Conservation (phyloP, 768 basidiomycete species). For the Lactifluus subvellereus region DNA sequence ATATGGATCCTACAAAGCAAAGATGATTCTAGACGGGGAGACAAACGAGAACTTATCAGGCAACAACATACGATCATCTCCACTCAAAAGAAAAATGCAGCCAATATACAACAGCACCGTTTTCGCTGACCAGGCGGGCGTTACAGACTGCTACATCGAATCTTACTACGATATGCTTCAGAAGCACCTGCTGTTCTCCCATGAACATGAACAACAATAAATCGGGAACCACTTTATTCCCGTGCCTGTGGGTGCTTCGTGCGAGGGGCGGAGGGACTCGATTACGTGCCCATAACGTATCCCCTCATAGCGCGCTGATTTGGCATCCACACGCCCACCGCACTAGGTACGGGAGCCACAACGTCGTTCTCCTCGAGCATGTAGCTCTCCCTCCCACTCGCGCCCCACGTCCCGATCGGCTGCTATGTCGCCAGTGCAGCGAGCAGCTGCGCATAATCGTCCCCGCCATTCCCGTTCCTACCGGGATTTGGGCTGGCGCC, state of each 20-base stretch:
- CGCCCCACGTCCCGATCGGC: conserved; percentile 48
- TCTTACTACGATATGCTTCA: too few species aligned
- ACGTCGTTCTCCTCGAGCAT: conserved; percentile 63
- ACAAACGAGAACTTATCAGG: neutral
- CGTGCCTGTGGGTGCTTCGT: too few species aligned
- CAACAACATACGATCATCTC: too few species aligned
- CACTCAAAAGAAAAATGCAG: too few species aligned
- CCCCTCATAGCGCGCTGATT: conserved; percentile 17
- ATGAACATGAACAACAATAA: too few species aligned
- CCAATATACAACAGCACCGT: too few species aligned
- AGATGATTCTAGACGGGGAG: neutral
- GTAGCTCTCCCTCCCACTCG: conserved; percentile 54
- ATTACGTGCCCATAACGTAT: conserved; percentile 17
- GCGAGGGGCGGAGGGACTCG: too few species aligned
- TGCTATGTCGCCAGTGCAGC: conserved; percentile 48
- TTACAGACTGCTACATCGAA: too few species aligned
- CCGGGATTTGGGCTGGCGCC: conserved; percentile 11
- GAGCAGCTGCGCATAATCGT: conserved; percentile 50
- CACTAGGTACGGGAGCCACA: neutral
- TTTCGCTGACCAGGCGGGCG: too few species aligned
- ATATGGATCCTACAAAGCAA: neutral
- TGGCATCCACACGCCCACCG: conserved; percentile 16
- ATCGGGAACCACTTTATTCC: too few species aligned
- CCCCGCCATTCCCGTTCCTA: conserved; percentile 23
- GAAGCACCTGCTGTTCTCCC: too few species aligned